Percentiles rank a stretch among this genome's conserved stretches.
Conservation (phyloP, 768 basidiomycete genomes). For the Russula compacta region DNA sequence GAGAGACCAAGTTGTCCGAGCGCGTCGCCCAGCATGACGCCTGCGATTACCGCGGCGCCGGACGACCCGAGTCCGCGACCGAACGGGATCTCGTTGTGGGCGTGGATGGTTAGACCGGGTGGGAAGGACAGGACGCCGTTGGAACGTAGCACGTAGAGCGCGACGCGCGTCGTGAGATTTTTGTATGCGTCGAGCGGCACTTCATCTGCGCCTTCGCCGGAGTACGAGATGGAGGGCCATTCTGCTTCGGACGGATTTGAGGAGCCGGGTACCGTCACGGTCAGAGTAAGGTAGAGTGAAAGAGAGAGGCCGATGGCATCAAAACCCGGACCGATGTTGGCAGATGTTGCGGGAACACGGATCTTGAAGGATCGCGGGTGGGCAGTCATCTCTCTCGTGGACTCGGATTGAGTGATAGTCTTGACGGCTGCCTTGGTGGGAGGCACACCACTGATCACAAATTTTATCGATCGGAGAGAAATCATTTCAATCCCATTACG, state of each 20-base stretch:
- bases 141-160: slow-evolving; percentile 95
- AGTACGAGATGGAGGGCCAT: slow-evolving; percentile 59
- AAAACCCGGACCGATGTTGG: slow-evolving; percentile 98
- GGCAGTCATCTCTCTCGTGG: neutral
- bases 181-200: slow-evolving; percentile 94
- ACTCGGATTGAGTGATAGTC: neutral
- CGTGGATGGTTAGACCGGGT: slow-evolving; percentile 62
- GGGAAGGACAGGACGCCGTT: slow-evolving; percentile 70
- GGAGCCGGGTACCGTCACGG: slow-evolving; percentile 39
- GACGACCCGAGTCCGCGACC: slow-evolving; percentile 96
- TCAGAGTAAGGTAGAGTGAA: slow-evolving; percentile 72
- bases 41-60: slow-evolving; percentile 97
- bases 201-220: slow-evolving; percentile 82
- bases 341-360: slow-evolving; percentile 91
- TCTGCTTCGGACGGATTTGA: slow-evolving; percentile 16
- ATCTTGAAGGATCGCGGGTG: slow-evolving; percentile 45
- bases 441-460: too few species aligned
- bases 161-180: slow-evolving; percentile 94
- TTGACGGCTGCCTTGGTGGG: neutral
- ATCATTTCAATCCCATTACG: too few species aligned
- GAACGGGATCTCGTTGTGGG: slow-evolving; percentile 91
- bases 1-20: slow-evolving; percentile 68
- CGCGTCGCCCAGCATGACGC: slow-evolving; percentile 82
- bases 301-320: slow-evolving; percentile 98
- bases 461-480: too few species aligned